Evolutionary conservation across 2,329 filamentous ascomycete species (phyloP).

Genomic region (Botrytis paeoniae): DNA sequence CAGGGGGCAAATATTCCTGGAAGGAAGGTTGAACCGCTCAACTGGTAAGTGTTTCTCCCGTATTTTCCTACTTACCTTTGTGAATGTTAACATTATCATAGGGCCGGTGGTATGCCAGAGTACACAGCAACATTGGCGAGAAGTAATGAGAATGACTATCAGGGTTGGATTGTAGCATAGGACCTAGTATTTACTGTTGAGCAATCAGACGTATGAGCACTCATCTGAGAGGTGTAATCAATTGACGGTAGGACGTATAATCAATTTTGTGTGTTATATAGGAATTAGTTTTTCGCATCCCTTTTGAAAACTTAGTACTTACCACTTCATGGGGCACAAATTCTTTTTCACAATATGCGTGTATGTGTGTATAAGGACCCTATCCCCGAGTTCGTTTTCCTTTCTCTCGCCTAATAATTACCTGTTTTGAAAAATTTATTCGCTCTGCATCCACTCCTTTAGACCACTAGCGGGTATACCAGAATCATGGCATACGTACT

Average conservation of each 20-base stretch:
- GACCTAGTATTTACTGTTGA: not conserved
- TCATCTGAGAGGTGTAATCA: not conserved
- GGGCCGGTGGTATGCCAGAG: constrained; percentile 17
- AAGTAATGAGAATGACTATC: constrained; percentile 21
- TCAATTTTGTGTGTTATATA: not conserved
- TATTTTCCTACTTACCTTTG: not conserved
- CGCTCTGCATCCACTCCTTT: not conserved
- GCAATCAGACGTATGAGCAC: not conserved
- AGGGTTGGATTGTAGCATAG: constrained; percentile 16
- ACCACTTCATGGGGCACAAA: not conserved
- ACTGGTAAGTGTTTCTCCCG: constrained; percentile 28
- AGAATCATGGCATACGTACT: not conserved
- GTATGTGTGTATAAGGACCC: not conserved
- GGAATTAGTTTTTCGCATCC: not conserved
- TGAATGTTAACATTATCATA: not conserved
- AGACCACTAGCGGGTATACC: not conserved
- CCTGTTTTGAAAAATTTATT: not conserved
- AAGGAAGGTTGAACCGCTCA: constrained; percentile 39
- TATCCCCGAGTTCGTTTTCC: not conserved
- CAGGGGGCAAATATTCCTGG: constrained; percentile 44
- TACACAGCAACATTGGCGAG: constrained; percentile 12
- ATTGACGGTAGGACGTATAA: not conserved
- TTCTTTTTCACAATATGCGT: not conserved
- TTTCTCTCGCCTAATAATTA: not conserved
- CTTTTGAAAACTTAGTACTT: not conserved